Percentiles rank a stretch among this genome's conserved stretches.
Evolutionary conservation across 2,329 filamentous ascomycete species (phyloP).

Genomic region (Fusarium sp.): DNA sequence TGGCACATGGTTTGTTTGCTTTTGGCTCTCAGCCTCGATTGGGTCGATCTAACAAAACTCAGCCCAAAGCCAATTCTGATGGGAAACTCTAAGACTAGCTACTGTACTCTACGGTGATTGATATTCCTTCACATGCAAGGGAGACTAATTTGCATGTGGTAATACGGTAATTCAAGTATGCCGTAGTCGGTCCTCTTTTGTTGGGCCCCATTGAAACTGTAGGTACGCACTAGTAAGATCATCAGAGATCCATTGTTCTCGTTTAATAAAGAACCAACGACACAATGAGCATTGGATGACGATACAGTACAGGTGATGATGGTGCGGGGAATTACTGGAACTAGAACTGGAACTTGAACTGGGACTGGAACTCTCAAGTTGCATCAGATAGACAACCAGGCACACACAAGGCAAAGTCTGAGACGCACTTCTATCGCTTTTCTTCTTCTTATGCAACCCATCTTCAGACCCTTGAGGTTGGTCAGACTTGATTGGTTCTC

Average conservation of each 20-base stretch:
- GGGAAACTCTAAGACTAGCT: background rate
- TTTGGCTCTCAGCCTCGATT: constrained; percentile 2
- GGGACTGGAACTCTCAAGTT: background rate
- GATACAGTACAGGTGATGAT: background rate
- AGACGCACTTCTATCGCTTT: constrained; percentile 4
- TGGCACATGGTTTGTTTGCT: constrained; percentile 1
- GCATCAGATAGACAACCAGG: constrained; percentile 1
- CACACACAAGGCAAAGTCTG: constrained; percentile 19
- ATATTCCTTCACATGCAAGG: constrained; percentile 25
- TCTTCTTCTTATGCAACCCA: constrained; percentile 7
- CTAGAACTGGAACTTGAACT: background rate
- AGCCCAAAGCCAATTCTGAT: constrained; percentile 2
- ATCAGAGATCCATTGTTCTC: background rate
- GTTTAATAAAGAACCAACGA: constrained; percentile 4
- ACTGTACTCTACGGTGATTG: background rate
- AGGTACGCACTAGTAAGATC: background rate
- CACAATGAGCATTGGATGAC: constrained; percentile 33
- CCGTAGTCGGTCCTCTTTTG: constrained; percentile 13
- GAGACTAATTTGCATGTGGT: constrained; percentile 7
- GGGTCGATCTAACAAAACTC: background rate
- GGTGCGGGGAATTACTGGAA: constrained; percentile 7
- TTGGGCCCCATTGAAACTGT: constrained; percentile 5
- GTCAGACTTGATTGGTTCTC: constrained; percentile 41
- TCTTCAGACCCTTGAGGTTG: constrained; percentile 19
- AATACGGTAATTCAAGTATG: background rate